Evolutionary conservation across 192 early-diverging fungal genomes (phyloP).

Genomic region (Linnemannia elongata): DNA sequence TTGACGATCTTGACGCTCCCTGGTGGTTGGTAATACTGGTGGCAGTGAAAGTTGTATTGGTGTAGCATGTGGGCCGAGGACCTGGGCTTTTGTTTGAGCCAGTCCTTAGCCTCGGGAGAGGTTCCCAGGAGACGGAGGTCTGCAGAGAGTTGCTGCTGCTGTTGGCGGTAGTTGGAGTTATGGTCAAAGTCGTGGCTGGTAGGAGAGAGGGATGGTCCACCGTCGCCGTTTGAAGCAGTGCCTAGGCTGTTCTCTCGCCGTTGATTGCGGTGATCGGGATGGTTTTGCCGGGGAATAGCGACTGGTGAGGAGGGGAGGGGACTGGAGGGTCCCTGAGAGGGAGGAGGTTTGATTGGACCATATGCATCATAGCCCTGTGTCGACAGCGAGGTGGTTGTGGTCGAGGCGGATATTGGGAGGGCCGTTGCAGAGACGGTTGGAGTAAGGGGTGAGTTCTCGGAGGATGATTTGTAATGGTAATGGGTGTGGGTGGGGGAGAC

Average conservation of each 20-base stretch:
- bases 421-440: constrained; percentile 21
- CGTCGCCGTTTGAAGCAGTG: neutral
- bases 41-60: constrained; percentile 46
- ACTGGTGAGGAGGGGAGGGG: constrained; percentile 11
- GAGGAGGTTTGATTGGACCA: neutral
- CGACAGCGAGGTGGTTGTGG: constrained; percentile 5
- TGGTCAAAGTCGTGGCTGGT: constrained; percentile 1
- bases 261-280: neutral
- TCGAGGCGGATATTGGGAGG: constrained; percentile 16
- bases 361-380: constrained; percentile 13
- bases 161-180: constrained; percentile 8
- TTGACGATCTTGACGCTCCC: constrained; percentile 11
- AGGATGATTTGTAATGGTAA: constrained; percentile 20
- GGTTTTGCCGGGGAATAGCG: constrained; percentile 17
- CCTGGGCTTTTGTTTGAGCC: constrained; percentile 51
- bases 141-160: constrained; percentile 12
- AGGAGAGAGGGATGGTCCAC: constrained; percentile 1
- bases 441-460: constrained; percentile 20
- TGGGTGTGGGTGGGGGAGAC: constrained; percentile 26
- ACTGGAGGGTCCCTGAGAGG: neutral
- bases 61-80: constrained; percentile 41
- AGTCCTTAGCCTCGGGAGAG: constrained; percentile 50
- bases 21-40: constrained; percentile 32
- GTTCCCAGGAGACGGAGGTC: constrained; percentile 29
- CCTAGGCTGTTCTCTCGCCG: constrained; percentile 11